Evolutionary conservation across 2,329 filamentous ascomycete genomes (phyloP), one percentile per base, ranked within the genome.

Genomic region (Endoconidiophora polonica): DNA sequence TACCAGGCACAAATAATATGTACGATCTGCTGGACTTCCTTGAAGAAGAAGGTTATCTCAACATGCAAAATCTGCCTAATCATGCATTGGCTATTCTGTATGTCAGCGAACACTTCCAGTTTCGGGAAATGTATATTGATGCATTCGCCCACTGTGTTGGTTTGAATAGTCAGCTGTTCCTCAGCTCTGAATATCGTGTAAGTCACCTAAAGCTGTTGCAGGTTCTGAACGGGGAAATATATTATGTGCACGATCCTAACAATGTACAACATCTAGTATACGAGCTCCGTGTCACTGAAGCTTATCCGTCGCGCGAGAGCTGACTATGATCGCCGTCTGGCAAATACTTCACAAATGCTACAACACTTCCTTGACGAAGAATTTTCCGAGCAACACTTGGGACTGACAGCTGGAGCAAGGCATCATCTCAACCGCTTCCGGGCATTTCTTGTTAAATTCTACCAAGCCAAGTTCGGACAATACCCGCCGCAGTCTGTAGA

Each of bases 61-160:
- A 79, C 52, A 73, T 88, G 59, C 69, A 72, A 2, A 73, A 77
- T 53, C 76, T 77, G 53, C 76, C 81, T 0, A 72, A 79, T 47
- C 77, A 87, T 58, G 79, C 83, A 0, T 60, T 87, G 37, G 83
- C 79, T 0, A 66, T 80, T 42, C 64, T 90, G 10, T 73, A 74
- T 46, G 71, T 86, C 41, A 78, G 82, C 2, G 84, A 90, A 58
- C 66, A 70, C 20, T 80, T 79, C 55, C 72, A 74, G 47, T 62
- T 82, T 23, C 68, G 67, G 48, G 71, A 77, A n/a, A 63, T 85
- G 10, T 90, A 85, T 68, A 71, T 79, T 9, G 74, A 84, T 58
- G 79, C 84, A 0, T 86, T 88, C 62, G 72, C 75, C 12, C 85
- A 91, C 58, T 86, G 83, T 59, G 80, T 82, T 36, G 85, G 84